Percentiles rank a stretch among this genome's conserved stretches.
Conservation (phyloP, 805 yeast genomes). For the Yarrowia sp. region DNA sequence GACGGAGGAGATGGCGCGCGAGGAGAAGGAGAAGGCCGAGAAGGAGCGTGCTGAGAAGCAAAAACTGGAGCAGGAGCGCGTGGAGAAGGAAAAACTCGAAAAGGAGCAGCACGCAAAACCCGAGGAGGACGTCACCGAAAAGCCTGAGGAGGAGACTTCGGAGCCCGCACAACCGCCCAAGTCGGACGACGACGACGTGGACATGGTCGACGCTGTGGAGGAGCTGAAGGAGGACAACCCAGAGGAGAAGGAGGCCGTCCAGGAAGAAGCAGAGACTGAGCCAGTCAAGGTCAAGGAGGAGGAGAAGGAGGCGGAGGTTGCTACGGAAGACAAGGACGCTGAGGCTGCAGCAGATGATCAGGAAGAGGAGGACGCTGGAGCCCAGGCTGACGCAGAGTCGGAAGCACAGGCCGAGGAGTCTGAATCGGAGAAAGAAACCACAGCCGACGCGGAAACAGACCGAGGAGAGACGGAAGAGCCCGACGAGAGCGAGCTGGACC, state of each 20-base stretch:
- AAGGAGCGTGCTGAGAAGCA: neutral
- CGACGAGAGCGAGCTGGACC: neutral
- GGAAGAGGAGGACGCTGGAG: neutral
- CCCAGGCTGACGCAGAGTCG: neutral
- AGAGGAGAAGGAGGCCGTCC: neutral
- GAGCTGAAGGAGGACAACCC: neutral
- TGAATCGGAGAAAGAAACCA: neutral
- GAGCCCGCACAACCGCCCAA: neutral
- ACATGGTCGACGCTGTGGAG: neutral
- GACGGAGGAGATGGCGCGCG: neutral
- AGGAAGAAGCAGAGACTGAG: neutral
- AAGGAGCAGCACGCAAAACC: neutral
- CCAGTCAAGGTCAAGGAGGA: neutral
- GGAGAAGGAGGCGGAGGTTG: neutral
- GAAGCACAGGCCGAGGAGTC: neutral
- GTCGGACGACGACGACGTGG: neutral
- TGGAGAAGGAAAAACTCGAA: neutral
- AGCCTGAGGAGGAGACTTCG: neutral
- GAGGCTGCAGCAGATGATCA: neutral
- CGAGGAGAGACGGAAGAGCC: conserved; percentile 9
- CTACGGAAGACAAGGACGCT: neutral
- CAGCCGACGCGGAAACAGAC: conserved; percentile 6
- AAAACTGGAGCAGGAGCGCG: neutral
- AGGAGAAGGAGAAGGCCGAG: neutral
- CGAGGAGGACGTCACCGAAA: neutral